Evolutionary conservation across 352 stramenopile genomes (phyloP), one percentile per base, ranked within the genome.

Genomic region (Phytophthora ohioensis): DNA sequence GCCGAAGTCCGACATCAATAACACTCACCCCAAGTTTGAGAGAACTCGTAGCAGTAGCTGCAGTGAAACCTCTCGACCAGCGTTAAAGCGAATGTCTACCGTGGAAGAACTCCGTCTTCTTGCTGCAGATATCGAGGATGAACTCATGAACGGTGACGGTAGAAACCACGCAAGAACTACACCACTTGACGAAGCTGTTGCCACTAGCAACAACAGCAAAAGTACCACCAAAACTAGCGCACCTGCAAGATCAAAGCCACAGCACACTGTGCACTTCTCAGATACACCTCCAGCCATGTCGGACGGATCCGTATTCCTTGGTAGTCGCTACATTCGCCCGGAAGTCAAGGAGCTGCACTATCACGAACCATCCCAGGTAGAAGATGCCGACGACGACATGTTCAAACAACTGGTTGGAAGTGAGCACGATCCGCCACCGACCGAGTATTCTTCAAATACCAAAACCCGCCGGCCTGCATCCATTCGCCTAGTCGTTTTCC

Each of bases 241-340:
- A 35, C 13, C 48, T 7, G 4, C 39, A 36, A 21, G n/a, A 60
- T 32, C 36, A 17, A 42, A 38, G 34, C 9, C 56, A 11, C 49
- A 36, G 5, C 67, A 61, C 8, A 65, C 42, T 4, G 80, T 87
- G 10, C 66, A 21, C 21, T 87, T 87, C 60, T 51, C 45, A 5
- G 57, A 74, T 41, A 65, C 35, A 2, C 64, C 61, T 7, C 68
- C 79, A 10, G 39, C 64, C 8, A 67, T 77, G 35, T 79, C 67
- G 0, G 78, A 85, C 35, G 75, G 72, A 30, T 77, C 72, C 3
- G 30, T 70, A 11, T 71, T 84, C n/a, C 31, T 86, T 0, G 81
- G 84, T 5, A 86, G 76, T 39, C 75, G 79, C 7, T 91, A 92
- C 55, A 74, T 87, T 21, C 80, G 81, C 34, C 77, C 79, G 15